Conservation (phyloP, 441 rosid species). For the Hypseocharis bilobata region DNA sequence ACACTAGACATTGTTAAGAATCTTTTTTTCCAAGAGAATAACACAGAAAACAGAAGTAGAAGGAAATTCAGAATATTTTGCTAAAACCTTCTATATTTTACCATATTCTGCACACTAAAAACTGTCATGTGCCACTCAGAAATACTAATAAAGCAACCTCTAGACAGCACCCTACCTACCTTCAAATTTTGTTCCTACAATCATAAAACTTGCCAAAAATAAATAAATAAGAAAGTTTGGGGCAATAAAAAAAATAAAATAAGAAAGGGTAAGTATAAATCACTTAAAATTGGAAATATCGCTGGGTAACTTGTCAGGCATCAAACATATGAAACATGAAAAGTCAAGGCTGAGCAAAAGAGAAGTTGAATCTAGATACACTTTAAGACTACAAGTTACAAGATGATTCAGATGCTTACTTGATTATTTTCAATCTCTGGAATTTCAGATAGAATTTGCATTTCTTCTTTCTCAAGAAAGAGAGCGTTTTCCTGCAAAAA, state of each 20-base stretch:
- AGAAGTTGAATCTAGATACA: conserved; percentile 9
- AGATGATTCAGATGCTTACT: conserved; percentile 29
- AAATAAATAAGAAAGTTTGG: neutral
- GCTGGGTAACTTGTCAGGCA: neutral
- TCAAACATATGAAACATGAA: neutral
- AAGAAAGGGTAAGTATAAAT: neutral
- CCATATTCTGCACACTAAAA: too few species aligned
- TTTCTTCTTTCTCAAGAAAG: conserved; percentile 30
- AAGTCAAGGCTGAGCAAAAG: conserved; percentile 1
- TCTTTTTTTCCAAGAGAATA: neutral
- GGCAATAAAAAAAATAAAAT: neutral
- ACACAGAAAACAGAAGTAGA: neutral
- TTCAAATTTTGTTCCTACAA: neutral
- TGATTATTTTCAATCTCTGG: conserved; percentile 32
- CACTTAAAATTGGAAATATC: neutral
- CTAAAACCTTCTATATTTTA: too few species aligned
- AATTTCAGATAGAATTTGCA: conserved; percentile 35
- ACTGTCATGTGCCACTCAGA: too few species aligned
- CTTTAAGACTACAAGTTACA: neutral
- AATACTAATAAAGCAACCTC: too few species aligned
- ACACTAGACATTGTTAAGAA: too few species aligned
- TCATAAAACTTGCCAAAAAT: neutral
- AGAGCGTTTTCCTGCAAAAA: conserved; percentile 36
- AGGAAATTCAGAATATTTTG: too few species aligned
- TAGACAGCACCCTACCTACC: neutral